These are phyloP conservation scores for Podospora conica DNA, from an alignment of 495 filamentous ascomycete genomes.

Conservation along the genomic window DNA sequence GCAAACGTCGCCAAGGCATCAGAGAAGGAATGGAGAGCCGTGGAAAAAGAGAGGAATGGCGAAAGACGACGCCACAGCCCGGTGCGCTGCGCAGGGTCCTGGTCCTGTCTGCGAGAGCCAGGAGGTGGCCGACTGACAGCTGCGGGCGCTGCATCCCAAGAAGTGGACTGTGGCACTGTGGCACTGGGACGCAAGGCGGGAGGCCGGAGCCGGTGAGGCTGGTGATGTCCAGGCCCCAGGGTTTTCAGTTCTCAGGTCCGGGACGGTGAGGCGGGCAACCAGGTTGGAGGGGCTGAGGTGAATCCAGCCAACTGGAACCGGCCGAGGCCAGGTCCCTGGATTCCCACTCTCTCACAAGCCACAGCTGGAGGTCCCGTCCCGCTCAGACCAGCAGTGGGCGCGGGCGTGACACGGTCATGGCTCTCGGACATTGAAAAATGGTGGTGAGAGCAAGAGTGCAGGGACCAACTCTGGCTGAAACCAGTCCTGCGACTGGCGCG, in stretches of 20 bases:
- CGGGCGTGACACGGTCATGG: neutral
- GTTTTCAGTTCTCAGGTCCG: neutral
- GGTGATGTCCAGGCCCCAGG: neutral
- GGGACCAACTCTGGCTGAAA: conserved; percentile 21
- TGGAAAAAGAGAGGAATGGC: neutral
- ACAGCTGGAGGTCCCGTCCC: neutral
- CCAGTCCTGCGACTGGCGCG: conserved; percentile 6
- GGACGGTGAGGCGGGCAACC: neutral
- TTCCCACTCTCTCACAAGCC: neutral
- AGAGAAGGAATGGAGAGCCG: neutral
- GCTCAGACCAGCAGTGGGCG: conserved; percentile 2
- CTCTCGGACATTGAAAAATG: conserved; percentile 4
- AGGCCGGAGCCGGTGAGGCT: neutral
- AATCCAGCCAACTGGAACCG: neutral
- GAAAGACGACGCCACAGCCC: neutral
- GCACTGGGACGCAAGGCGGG: neutral
- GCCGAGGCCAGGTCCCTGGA: neutral
- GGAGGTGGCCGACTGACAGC: conserved; percentile 6
- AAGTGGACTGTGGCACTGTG: too few species aligned
- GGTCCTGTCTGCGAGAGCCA: conserved; percentile 6
- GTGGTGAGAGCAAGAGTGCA: too few species aligned
- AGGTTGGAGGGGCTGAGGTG: neutral
- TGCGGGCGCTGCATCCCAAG: neutral
- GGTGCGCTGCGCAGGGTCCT: neutral
- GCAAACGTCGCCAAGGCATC: neutral